These are phyloP conservation scores for Cornus suecica DNA, from an alignment of 148 eudicot genomes.

Conservation along the genomic window DNA sequence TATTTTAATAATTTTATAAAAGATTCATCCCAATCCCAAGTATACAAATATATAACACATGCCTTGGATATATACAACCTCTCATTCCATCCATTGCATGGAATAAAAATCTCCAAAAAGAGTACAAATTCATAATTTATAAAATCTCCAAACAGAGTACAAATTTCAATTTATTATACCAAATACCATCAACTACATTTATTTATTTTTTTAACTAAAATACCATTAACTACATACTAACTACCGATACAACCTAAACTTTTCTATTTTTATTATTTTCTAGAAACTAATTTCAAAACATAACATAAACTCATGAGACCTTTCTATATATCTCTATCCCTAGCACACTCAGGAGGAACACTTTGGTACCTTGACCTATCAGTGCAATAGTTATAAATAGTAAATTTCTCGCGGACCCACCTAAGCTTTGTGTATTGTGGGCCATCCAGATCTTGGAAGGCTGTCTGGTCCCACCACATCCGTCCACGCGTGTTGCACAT, in stretches of 20 bases:
- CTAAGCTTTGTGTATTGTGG: not conserved
- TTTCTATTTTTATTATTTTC: not conserved
- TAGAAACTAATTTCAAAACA: not conserved
- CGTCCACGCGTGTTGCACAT: conserved; percentile 1
- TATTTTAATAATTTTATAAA: too few species aligned
- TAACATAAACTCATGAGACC: not conserved
- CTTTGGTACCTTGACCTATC: conserved; percentile 8
- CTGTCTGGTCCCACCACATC: conserved; percentile 14
- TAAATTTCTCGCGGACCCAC: conserved; percentile 8
- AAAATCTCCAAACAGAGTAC: not conserved
- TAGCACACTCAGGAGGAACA: conserved; percentile 5
- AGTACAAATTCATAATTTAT: too few species aligned
- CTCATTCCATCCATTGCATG: too few species aligned
- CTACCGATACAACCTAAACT: not conserved
- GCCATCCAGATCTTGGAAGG: conserved; percentile 11
- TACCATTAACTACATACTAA: not conserved
- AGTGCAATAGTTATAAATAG: conserved; percentile 6
- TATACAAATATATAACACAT: too few species aligned
- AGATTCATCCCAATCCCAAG: too few species aligned
- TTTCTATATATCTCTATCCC: conserved; percentile 3
- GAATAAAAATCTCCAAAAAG: not conserved
- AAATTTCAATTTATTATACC: not conserved
- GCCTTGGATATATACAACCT: too few species aligned
- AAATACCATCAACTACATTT: not conserved
- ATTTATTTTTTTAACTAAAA: too few species aligned